Percentiles rank a stretch among this genome's conserved stretches.
These are phyloP conservation scores for Thraustotheca clavata DNA, from an alignment of 352 stramenopile species.

Conservation along the genomic window DNA sequence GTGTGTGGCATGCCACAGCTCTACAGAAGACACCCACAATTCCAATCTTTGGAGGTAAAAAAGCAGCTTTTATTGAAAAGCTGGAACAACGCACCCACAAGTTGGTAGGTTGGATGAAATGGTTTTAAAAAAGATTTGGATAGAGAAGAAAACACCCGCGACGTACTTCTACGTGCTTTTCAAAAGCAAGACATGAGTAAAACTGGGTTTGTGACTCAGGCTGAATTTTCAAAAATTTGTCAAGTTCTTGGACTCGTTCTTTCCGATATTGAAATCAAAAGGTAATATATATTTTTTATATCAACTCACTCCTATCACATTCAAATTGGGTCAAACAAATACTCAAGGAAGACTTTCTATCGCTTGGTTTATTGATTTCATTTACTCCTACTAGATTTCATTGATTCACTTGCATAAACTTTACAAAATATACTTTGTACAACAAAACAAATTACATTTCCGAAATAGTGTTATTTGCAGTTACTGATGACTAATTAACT, in stretches of 20 bases:
- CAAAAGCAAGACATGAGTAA: constrained; percentile 12
- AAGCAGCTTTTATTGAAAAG: not conserved
- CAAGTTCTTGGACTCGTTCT: constrained; percentile 8
- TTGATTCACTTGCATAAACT: no score
- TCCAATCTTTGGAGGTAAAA: constrained; percentile 1
- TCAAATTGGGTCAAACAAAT: not conserved
- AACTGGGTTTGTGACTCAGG: constrained; percentile 2
- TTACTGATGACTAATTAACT: no score
- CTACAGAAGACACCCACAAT: not conserved
- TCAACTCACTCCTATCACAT: not conserved
- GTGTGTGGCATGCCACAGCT: not conserved
- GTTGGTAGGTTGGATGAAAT: not conserved
- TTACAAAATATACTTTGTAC: no score
- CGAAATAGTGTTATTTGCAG: no score
- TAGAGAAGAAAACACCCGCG: constrained; percentile 5
- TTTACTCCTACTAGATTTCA: constrained; percentile 12
- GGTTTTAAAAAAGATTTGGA: not conserved
- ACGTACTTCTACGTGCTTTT: not conserved
- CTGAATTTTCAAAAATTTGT: constrained; percentile 3
- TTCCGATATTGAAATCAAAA: not conserved
- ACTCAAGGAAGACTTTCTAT: not conserved
- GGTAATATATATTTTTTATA: not conserved
- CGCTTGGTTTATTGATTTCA: constrained; percentile 16
- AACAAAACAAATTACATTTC: no score
- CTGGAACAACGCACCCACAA: constrained; percentile 10